Conservation (phyloP, 345 rosid species). For the Sonneratia alba region DNA sequence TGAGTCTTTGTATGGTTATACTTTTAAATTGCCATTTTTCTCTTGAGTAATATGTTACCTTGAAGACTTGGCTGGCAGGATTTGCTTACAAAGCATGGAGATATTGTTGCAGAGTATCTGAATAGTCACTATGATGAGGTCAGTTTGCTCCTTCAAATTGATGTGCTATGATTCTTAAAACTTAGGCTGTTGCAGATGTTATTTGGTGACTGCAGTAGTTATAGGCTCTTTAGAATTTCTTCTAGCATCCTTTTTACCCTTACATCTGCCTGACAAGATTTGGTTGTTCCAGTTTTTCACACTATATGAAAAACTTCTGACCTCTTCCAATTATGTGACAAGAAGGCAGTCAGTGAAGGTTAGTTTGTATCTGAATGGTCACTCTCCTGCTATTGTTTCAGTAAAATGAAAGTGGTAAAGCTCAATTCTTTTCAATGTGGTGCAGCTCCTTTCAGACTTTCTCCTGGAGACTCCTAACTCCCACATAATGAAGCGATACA, state of each 20-base stretch:
- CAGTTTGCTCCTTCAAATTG: slow-evolving; percentile 13
- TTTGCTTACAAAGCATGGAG: slow-evolving; percentile 76
- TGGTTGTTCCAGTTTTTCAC: slow-evolving; percentile 79
- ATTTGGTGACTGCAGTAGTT: not conserved
- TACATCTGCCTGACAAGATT: slow-evolving; percentile 15
- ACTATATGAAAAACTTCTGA: slow-evolving; percentile 68
- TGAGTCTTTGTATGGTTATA: slow-evolving; percentile 9
- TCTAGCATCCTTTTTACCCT: not conserved
- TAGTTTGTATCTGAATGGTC: slow-evolving; percentile 11
- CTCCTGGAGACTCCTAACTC: slow-evolving; percentile 83
- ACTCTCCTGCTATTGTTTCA: not conserved
- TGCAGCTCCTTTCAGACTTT: slow-evolving; percentile 87
- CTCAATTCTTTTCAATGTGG: slow-evolving; percentile 15
- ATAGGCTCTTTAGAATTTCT: not conserved
- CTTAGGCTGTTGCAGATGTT: not conserved
- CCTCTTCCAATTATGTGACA: slow-evolving; percentile 86
- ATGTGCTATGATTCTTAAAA: not conserved
- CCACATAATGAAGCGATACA: slow-evolving; percentile 84
- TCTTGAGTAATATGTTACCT: slow-evolving; percentile 6
- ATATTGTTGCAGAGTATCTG: slow-evolving; percentile 67
- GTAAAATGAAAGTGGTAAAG: not conserved
- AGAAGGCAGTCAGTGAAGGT: slow-evolving; percentile 98
- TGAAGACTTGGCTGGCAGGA: slow-evolving; percentile 43
- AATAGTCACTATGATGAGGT: slow-evolving; percentile 85
- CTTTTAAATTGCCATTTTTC: slow-evolving; percentile 6